Evolutionary conservation across 192 early-diverging fungal genomes (phyloP).

Genomic region (Linnemannia schmuckeri): DNA sequence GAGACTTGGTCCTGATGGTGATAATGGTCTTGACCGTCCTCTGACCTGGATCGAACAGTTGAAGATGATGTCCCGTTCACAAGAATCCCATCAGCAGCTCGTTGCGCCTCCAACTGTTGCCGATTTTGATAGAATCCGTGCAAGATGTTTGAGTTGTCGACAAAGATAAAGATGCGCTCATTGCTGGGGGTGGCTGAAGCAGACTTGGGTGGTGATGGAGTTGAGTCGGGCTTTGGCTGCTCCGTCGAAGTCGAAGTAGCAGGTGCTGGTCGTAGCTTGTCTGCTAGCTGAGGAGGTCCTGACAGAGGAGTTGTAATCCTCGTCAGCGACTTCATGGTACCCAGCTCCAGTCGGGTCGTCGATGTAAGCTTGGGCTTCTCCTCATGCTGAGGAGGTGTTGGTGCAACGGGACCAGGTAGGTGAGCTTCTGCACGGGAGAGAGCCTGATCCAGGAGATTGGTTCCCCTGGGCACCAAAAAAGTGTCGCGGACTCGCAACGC

Average conservation of each 20-base stretch:
- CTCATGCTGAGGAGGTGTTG: background rate
- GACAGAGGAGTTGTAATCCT: background rate
- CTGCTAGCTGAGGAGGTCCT: background rate
- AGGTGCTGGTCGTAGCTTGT: background rate
- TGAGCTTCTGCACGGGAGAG: background rate
- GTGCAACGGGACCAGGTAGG: background rate
- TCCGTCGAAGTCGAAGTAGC: background rate
- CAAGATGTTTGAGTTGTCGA: constrained; percentile 64
- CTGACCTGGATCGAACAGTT: background rate
- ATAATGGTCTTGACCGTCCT: background rate
- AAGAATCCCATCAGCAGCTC: background rate
- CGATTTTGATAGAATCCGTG: constrained; percentile 54
- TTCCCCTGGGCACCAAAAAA: constrained; percentile 5
- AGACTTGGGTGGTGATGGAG: background rate
- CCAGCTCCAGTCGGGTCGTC: background rate
- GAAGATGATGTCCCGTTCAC: background rate
- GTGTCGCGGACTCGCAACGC: constrained; percentile 32
- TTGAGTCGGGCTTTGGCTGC: background rate
- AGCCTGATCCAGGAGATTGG: background rate
- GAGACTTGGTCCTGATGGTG: too few relatives aligned
- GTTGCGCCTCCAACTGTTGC: constrained; percentile 1
- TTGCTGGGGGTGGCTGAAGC: background rate
- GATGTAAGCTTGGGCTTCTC: background rate
- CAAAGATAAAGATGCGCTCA: constrained; percentile 53
- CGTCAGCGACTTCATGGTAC: background rate